These are phyloP conservation scores for Knufia fluminis DNA, from an alignment of 2,329 filamentous ascomycete genomes.

Conservation along the genomic window DNA sequence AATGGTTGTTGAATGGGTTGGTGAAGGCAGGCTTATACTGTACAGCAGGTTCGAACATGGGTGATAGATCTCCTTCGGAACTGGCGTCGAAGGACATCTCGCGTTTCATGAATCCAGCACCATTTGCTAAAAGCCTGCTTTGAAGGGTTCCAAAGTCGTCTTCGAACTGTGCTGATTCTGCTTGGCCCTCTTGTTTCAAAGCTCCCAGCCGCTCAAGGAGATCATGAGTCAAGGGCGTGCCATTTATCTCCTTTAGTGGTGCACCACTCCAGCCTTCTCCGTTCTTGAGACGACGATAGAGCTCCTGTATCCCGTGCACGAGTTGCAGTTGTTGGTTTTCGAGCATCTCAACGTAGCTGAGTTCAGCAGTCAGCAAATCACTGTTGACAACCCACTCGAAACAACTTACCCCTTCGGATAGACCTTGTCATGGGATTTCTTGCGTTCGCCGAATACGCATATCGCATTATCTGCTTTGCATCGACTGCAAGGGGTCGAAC, in stretches of 20 bases:
- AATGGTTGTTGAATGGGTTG: conserved; percentile 23
- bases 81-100: conserved; percentile 49
- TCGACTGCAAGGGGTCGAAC: conserved; percentile 50
- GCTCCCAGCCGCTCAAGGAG: conserved; percentile 52
- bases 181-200: conserved; percentile 44
- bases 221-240: conserved; percentile 54
- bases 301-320: conserved; percentile 51
- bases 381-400: conserved; percentile 5
- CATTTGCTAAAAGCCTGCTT: conserved; percentile 44
- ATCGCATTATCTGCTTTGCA: conserved; percentile 57
- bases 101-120: conserved; percentile 43
- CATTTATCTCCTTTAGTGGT: conserved; percentile 43
- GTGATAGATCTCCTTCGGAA: conserved; percentile 46
- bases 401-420: conserved; percentile 55
- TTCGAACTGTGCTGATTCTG: conserved; percentile 45
- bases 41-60: conserved; percentile 23
- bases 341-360: conserved; percentile 56
- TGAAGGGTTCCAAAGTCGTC: conserved; percentile 50
- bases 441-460: conserved; percentile 56
- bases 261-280: conserved; percentile 49
- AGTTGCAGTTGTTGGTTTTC: conserved; percentile 57
- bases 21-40: conserved; percentile 15
- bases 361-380: background rate
- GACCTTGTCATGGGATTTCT: conserved; percentile 58
- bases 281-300: conserved; percentile 46